Conservation (phyloP, 2,329 filamentous ascomycete species). For the Fusarium torulosum region DNA sequence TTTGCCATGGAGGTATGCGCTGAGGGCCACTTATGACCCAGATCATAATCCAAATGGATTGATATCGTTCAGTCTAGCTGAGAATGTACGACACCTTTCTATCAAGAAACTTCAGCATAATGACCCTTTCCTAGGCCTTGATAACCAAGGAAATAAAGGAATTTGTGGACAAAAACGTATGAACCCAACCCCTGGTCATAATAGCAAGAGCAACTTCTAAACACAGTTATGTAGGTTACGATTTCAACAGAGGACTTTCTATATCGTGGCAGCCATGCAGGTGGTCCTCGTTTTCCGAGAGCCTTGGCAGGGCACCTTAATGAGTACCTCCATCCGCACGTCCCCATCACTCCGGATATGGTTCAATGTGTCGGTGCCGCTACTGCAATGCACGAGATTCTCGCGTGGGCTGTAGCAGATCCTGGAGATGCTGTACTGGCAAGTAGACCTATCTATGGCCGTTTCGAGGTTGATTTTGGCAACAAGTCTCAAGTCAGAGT, state of each 20-base stretch:
- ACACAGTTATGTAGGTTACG: slow-evolving; percentile 36
- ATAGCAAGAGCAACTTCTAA: neutral
- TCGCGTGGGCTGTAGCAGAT: slow-evolving; percentile 56
- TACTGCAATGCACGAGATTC: slow-evolving; percentile 57
- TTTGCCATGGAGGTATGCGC: slow-evolving; percentile 53
- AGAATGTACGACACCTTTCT: slow-evolving; percentile 54
- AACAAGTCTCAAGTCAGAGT: slow-evolving; percentile 58
- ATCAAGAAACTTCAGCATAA: neutral
- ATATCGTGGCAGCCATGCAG: slow-evolving; percentile 54
- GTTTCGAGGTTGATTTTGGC: slow-evolving; percentile 63
- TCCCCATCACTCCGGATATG: slow-evolving; percentile 48
- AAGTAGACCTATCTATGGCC: slow-evolving; percentile 60
- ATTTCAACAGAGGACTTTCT: slow-evolving; percentile 51
- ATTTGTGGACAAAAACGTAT: slow-evolving; percentile 51
- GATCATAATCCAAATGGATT: slow-evolving; percentile 56
- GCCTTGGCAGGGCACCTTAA: slow-evolving; percentile 56
- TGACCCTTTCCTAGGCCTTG: slow-evolving; percentile 48
- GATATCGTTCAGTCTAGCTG: slow-evolving; percentile 63
- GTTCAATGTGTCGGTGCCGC: slow-evolving; percentile 54
- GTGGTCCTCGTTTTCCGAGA: slow-evolving; percentile 52
- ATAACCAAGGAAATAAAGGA: slow-evolving; percentile 55
- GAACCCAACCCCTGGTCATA: neutral
- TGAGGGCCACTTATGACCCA: slow-evolving; percentile 54
- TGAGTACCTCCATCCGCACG: slow-evolving; percentile 52
- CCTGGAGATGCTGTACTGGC: slow-evolving; percentile 56